Conservation (phyloP, 2,329 filamentous ascomycete species). For the Cyanodermella asteris region DNA sequence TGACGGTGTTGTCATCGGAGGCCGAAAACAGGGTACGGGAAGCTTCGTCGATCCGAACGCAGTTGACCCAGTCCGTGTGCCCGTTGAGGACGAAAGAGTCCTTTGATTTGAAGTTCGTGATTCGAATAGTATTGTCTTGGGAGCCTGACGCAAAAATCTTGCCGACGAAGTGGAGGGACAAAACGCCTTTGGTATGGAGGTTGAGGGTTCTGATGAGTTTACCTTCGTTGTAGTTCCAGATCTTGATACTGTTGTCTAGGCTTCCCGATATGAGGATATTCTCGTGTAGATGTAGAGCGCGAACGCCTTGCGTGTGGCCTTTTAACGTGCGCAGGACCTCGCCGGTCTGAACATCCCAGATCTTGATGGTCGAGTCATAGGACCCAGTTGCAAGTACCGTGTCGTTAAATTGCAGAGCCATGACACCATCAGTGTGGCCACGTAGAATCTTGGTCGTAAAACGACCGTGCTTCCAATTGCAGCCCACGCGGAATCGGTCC, state of each 20-base stretch:
- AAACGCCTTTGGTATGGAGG: constrained; percentile 61
- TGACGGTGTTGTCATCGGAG: constrained; percentile 78
- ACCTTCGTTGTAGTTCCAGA: constrained; percentile 95
- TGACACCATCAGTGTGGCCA: constrained; percentile 74
- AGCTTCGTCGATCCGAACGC: constrained; percentile 63
- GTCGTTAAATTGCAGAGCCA: constrained; percentile 62
- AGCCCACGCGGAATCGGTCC: constrained; percentile 84
- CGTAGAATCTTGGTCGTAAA: constrained; percentile 67
- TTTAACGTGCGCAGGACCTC: constrained; percentile 64
- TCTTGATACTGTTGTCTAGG: constrained; percentile 65
- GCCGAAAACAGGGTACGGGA: constrained; percentile 80
- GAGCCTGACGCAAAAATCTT: constrained; percentile 74
- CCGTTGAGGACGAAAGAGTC: constrained; percentile 60
- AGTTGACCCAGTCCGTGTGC: constrained; percentile 89
- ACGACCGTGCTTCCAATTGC: constrained; percentile 91
- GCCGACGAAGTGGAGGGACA: constrained; percentile 69
- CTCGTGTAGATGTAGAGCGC: constrained; percentile 83
- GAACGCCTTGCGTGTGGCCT: constrained; percentile 65
- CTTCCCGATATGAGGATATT: constrained; percentile 78
- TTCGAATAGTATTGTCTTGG: constrained; percentile 69
- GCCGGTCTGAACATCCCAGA: constrained; percentile 84
- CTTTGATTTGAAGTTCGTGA: constrained; percentile 79
- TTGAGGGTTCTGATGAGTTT: constrained; percentile 62
- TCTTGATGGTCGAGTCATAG: constrained; percentile 85
- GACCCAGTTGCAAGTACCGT: constrained; percentile 82